Evolutionary conservation across 2,329 filamentous ascomycete genomes (phyloP), one percentile per base, ranked within the genome.

Genomic region (Ophiostoma sp.): DNA sequence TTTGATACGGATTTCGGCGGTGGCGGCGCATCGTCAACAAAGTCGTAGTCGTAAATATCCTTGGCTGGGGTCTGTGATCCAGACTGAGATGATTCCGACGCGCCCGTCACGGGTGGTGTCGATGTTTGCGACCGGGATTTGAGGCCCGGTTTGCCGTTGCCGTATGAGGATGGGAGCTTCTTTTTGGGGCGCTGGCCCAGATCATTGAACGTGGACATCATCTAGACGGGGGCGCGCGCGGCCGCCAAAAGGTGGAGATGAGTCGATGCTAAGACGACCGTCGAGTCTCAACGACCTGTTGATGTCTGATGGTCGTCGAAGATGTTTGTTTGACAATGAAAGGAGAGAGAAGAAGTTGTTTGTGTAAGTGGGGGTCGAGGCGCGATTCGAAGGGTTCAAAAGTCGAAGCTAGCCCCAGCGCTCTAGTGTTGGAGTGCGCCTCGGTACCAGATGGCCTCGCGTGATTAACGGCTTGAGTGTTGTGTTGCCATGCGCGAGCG

Each of bases 121-220:
- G 72, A 71, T 0, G 74, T 52, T 25, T 75, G 75, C 22, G 74
- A 45, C 48, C 76, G 77, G 63, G 77, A 75, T 33, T 77, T 78
- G 19, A 77, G 74, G 33, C 45, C 22, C 1, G 77, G 72, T 70
- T 78, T 80, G 45, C 45, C 66, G 52, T 80, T 79, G 42, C 15
- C 19, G 63, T 81, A 81, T n/a, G 80, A 78, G 6, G 77, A 76
- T 17, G 66, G 45, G 33, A 78, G 71, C 71, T 78, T 80, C 74
- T 78, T 80, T 69, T 79, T 79, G 61, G 79, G 74, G 9, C 76
- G 76, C 61, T 78, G 74, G 57, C 76, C 75, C 68, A 74, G 39
- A 50, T 77, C 76, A 42, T 73, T 64, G 48, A 74, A 74, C 2
- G 77, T 68, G 50, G 78, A 75, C 77, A 78, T 76, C 73, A 75